A percentile compares a stretch with the other conserved stretches of the same genome.
phyloP scores from a whole-genome alignment of 352 stramenopile species.

The Pythium sp. region DNA sequence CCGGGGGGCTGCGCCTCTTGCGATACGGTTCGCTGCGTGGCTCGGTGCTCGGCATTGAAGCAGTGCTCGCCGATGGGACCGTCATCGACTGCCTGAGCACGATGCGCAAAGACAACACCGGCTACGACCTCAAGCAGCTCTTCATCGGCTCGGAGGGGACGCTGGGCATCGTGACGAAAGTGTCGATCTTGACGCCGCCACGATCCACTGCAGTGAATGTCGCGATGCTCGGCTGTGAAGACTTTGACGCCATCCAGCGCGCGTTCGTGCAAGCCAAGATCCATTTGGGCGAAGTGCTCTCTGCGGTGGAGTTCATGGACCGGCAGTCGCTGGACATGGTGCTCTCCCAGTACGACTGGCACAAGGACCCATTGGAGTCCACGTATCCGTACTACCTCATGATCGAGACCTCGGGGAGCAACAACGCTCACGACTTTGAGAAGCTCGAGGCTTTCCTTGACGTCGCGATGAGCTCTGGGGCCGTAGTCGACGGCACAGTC shows the following conservation, averaged over 20 bases:
- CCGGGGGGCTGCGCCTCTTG: constrained; percentile 92
- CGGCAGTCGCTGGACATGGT: constrained; percentile 86
- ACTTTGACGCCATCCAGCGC: constrained; percentile 82
- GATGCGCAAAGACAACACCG: constrained; percentile 97
- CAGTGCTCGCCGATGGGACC: constrained; percentile 90
- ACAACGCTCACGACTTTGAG: constrained; percentile 88
- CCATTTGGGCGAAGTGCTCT: constrained; percentile 92
- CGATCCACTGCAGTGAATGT: constrained; percentile 83
- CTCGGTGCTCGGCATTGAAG: constrained; percentile 94
- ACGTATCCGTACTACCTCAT: constrained; percentile 91
- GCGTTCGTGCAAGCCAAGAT: constrained; percentile 84
- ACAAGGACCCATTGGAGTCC: constrained; percentile 62
- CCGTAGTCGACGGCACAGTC: constrained; percentile 90
- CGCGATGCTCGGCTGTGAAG: constrained; percentile 87
- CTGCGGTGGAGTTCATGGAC: constrained; percentile 97
- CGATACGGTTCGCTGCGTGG: constrained; percentile 94
- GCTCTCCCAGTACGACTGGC: constrained; percentile 59
- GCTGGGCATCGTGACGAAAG: constrained; percentile 95
- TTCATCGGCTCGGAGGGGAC: constrained; percentile 97
- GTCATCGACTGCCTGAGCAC: constrained; percentile 90
- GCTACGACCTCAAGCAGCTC: constrained; percentile 96
- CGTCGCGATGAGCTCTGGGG: constrained; percentile 56
- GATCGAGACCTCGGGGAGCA: constrained; percentile 94
- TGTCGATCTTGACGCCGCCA: constrained; percentile 78
- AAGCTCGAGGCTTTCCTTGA: constrained; percentile 89